phyloP scores from a whole-genome alignment of 345 rosid genomes.

The Psidium guajava region DNA sequence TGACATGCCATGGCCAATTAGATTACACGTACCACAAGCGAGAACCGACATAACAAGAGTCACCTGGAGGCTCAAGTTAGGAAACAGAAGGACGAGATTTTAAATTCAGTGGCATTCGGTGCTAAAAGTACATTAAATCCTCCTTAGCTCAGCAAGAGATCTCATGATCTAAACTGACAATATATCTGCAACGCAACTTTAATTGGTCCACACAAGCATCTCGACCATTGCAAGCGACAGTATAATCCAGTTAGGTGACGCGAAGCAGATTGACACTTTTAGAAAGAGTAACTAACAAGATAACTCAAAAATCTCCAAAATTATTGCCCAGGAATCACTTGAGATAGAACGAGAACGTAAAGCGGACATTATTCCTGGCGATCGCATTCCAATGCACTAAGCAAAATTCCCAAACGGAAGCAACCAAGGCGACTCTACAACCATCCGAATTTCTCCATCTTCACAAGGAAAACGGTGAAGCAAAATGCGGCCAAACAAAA shows the following conservation, averaged over 20 bases:
- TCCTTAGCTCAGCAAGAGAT: neutral
- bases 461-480: neutral
- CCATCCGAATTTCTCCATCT: neutral
- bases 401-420: neutral
- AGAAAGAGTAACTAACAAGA: neutral
- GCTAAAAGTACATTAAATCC: neutral
- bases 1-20: neutral
- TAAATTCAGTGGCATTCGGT: neutral
- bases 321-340: neutral
- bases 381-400: neutral
- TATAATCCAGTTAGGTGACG: neutral
- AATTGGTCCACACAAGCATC: neutral
- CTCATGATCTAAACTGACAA: neutral
- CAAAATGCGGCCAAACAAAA: neutral
- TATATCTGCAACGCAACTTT: neutral
- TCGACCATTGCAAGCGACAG: neutral
- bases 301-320: neutral
- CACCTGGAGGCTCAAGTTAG: neutral
- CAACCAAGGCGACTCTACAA: neutral
- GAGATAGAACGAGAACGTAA: neutral
- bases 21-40: neutral
- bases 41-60: neutral
- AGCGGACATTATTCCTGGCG: neutral
- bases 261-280: neutral
- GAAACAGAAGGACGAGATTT: neutral